Evolutionary conservation across 2,329 filamentous ascomycete species (phyloP), one percentile per base, ranked within the genome.

Genomic region (Biscogniauxia sp.): DNA sequence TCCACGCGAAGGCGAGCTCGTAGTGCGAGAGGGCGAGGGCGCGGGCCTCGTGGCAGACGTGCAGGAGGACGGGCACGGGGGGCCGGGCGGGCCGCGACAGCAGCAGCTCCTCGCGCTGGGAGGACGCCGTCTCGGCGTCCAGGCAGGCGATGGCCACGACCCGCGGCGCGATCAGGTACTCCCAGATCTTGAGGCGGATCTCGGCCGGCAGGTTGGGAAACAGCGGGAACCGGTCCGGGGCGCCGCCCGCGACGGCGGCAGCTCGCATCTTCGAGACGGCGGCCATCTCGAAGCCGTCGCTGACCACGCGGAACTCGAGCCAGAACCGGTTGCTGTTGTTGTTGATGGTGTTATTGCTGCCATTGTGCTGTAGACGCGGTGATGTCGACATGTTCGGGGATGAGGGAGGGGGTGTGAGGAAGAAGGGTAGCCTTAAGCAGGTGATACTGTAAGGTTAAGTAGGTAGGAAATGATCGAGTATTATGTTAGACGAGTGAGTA

Each of bases 111-210:
- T 50, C 51, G 51, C 41, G 58, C 23, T 49, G 49, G 28, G 62
- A 49, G 20, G 60, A 49, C 19, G 63, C 53, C 25, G 68, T 64
- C 59, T 66, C 61, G 4, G 56, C 51, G 17, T 70, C 70, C 61
- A 80, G 69, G 68, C 80, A 82, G 59, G 78, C 76, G 25, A 75
- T 74, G 7, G 77, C 70, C 51, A 82, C 67, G 62, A 82, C 74
- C 60, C 81, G 79, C 26, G 80, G 80, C 62, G 73, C 75, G 55
- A 82, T 68, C 53, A 81, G 69, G 55, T 69, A 72, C 58, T 76
- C 73, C 81, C 80, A 83, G 63, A 83, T 74, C 69, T 77, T 76
- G 57, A 82, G 72, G 54, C 81, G 80, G 57, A 83, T 75, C 70
- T 83, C 81, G 25, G 76, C 58, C 1, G 81, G 81, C 7, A 82